These are phyloP conservation scores for Neurospora sp. DNA, from an alignment of 495 filamentous ascomycete species.

Conservation along the genomic window DNA sequence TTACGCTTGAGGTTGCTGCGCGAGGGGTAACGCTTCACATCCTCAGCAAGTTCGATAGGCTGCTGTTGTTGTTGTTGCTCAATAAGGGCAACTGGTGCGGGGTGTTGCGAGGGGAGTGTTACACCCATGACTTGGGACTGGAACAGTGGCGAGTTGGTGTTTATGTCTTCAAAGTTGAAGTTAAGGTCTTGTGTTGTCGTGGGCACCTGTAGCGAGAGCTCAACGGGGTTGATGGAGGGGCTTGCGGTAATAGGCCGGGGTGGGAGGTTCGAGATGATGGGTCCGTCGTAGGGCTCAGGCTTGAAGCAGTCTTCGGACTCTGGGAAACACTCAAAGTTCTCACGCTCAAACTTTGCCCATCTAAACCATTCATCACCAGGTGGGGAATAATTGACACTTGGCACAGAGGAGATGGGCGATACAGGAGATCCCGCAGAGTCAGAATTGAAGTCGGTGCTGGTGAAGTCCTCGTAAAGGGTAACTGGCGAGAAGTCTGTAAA, in stretches of 20 bases:
- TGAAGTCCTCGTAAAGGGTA: constrained; percentile 12
- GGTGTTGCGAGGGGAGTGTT: neutral
- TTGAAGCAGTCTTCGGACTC: constrained; percentile 12
- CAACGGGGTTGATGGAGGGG: constrained; percentile 24
- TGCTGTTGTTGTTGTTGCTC: neutral
- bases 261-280: constrained; percentile 2
- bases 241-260: constrained; percentile 6
- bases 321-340: constrained; percentile 8
- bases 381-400: constrained; percentile 12
- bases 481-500: constrained; percentile 16
- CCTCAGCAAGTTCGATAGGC: neutral
- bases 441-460: constrained; percentile 17
- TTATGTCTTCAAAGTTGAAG: neutral
- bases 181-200: neutral
- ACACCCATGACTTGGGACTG: constrained; percentile 8
- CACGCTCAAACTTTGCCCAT: constrained; percentile 4
- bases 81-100: neutral
- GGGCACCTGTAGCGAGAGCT: constrained; percentile 10
- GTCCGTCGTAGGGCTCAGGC: constrained; percentile 10
- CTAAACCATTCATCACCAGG: constrained; percentile 9
- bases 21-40: constrained; percentile 11
- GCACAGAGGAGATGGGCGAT: constrained; percentile 18
- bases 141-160: constrained; percentile 4
- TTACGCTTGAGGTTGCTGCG: constrained; percentile 20
- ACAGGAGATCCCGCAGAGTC: constrained; percentile 19